phyloP scores from a whole-genome alignment of 2,329 filamentous ascomycete genomes.

The Cladorrhinum sp. region DNA sequence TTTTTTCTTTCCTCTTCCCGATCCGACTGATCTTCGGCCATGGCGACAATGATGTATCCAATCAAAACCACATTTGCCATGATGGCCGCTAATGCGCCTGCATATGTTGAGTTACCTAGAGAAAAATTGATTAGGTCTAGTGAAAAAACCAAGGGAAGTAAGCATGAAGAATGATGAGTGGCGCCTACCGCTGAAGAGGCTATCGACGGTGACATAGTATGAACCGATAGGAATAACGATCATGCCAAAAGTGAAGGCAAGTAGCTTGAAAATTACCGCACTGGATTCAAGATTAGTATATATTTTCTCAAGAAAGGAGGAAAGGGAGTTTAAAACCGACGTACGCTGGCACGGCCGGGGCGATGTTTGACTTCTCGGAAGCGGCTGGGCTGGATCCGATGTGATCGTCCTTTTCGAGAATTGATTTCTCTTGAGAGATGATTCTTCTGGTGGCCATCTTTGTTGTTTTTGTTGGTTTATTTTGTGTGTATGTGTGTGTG shows the following conservation, averaged over 20 bases:
- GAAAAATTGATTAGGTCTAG: background rate
- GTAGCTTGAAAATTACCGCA: slow-evolving; percentile 83
- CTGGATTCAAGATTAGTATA: slow-evolving; percentile 39
- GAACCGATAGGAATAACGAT: slow-evolving; percentile 79
- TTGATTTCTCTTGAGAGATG: slow-evolving; percentile 62
- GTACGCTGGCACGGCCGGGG: slow-evolving; percentile 81
- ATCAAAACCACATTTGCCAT: slow-evolving; percentile 90
- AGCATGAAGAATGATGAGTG: background rate
- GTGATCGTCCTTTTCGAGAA: slow-evolving; percentile 58
- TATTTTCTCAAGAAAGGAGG: background rate
- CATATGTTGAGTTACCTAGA: slow-evolving; percentile 77
- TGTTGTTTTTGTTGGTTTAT: background rate
- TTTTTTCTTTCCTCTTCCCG: slow-evolving; percentile 38
- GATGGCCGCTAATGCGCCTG: slow-evolving; percentile 79
- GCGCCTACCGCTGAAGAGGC: slow-evolving; percentile 69
- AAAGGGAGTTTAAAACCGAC: slow-evolving; percentile 32
- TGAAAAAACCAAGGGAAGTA: background rate
- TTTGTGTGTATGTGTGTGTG: background rate
- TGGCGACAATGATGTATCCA: slow-evolving; percentile 86
- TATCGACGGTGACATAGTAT: slow-evolving; percentile 79
- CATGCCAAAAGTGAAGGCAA: slow-evolving; percentile 91
- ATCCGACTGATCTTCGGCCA: slow-evolving; percentile 72
- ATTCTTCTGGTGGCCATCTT: slow-evolving; percentile 70
- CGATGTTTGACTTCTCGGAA: slow-evolving; percentile 64
- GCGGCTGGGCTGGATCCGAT: slow-evolving; percentile 39